Percentiles rank a stretch among this genome's conserved stretches.
phyloP scores from a whole-genome alignment of 129 eudicot genomes.

The Mikania micrantha region DNA sequence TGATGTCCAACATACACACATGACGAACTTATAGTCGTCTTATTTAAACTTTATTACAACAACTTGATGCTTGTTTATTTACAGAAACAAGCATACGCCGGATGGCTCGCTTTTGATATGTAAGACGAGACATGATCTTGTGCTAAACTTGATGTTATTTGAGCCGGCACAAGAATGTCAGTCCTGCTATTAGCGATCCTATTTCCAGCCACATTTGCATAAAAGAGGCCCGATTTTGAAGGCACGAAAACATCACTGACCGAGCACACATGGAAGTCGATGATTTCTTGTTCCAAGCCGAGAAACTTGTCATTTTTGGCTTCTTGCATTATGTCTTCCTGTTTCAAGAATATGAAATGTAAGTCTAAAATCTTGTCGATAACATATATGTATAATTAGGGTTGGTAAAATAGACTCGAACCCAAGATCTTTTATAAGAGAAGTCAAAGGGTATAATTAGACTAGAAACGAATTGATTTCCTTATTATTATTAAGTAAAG shows the following conservation, averaged over 20 bases:
- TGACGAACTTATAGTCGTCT: constrained; percentile 20
- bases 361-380: no score
- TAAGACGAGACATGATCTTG: constrained; percentile 44
- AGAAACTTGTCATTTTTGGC: constrained; percentile 23
- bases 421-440: no score
- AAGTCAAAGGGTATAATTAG: no score
- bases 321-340: constrained; percentile 51
- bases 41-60: constrained; percentile 7
- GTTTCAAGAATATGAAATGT: not conserved
- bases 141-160: constrained; percentile 29
- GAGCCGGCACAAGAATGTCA: constrained; percentile 45
- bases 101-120: constrained; percentile 44
- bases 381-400: no score
- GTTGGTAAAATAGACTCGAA: no score
- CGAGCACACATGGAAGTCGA: constrained; percentile 54
- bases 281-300: constrained; percentile 19
- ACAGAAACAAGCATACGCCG: constrained; percentile 61
- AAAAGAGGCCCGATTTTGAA: constrained; percentile 40
- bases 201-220: constrained; percentile 51
- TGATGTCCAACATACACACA: constrained; percentile 5
- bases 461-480: no score
- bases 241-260: constrained; percentile 60
- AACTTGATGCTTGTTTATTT: constrained; percentile 9
- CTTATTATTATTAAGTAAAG: no score
- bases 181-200: constrained; percentile 51